Evolutionary conservation across 2,329 filamentous ascomycete species (phyloP), one percentile per base, ranked within the genome.

Genomic region (Xylaria multiplex): DNA sequence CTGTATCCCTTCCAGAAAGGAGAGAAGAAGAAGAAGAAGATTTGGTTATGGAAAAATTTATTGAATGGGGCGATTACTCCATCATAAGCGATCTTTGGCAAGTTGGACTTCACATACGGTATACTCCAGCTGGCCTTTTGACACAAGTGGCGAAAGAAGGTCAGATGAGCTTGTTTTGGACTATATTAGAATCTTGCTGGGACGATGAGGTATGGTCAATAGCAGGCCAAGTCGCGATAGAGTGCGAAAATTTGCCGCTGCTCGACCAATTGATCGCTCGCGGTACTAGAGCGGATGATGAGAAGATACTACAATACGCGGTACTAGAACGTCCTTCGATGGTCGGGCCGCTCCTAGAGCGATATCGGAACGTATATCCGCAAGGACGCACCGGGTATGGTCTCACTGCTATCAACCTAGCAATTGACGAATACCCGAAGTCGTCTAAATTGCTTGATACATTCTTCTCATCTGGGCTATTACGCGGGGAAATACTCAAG

Each of bases 271-370:
- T 62, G n/a, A 35, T 57, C 14, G 19, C 9, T 32, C 35, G n/a
- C 8, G 45, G 35, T 9, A 52, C n/a, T 8, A 11, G n/a, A 27
- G 13, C 11, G 2, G 43, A 50, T 14, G 22, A 57, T 22, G 59
- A 50, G 1, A 2, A 35, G 1, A 2, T 49, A 16, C n/a, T 62
- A 3, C 0, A 13, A 1, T 2, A 2, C 11, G 53, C 43, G 1
- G 1, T 45, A 0, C 6, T 3, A 0, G 0, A 24, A 1, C 2
- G 43, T 22, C 32, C 35, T 43, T 62, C 37, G 35, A 50, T 62
- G 52, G 45, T 57, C 14, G 37, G 14, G 14, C 45, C 60, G 7
- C 35, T 62, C 3, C n/a, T 62, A 7, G 53, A 50, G 7, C 60
- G 24, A 27, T 62, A 50, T 40, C 35, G 45, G 45, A 43, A 57